Evolutionary conservation across 768 basidiomycete species (phyloP), one percentile per base, ranked within the genome.

Genomic region (Tylopilus plumbeoviolaceoides): DNA sequence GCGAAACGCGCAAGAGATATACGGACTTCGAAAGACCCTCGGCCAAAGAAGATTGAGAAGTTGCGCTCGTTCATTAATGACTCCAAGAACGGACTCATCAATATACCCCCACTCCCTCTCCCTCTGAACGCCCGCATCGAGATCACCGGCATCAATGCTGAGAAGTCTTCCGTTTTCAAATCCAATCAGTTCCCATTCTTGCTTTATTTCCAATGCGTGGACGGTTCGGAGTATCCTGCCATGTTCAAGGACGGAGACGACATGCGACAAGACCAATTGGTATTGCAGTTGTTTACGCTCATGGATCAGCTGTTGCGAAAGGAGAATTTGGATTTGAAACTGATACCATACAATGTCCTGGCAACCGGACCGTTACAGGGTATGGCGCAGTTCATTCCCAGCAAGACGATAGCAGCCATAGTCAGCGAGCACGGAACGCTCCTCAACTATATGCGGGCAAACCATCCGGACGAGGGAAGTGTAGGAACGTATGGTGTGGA

Each of bases 161-260:
- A 98, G 50, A 91, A 92, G 65, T 95, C 92, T 1, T 89, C 88
- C 17, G 88, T 98, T 33, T 98, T 99, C 81, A 99, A 98, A 68
- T 97, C 94, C 42, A 98, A 95, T 65, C 84, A 98, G 49, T 92
- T 85, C 62, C 97, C 97, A 0, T 78, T 99, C 48, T 77, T 95
- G 18, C 76, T 99, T 17, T 92, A 89, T 69, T 95, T 98, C 70
- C 86, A 91, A 60, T 89, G 89, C 59, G 75, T 83, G 10, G 88
- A 91, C 51, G 86, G 89, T 10, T 79, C 83, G 15, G 90, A 94
- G 65, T 98, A 89, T 69, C 90, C 95, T 0, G 81, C 98, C 47
- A 98, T 99, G 55, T 98, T 98, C 79, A 99, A 98, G 71, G 95
- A 98, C 60, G 97, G 97, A 14, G 97, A 98, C 65, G 97, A 99